A percentile compares a stretch with the other conserved stretches of the same genome.
Evolutionary conservation across 352 stramenopile species (phyloP).

Genomic region (Phytophthora multivora): DNA sequence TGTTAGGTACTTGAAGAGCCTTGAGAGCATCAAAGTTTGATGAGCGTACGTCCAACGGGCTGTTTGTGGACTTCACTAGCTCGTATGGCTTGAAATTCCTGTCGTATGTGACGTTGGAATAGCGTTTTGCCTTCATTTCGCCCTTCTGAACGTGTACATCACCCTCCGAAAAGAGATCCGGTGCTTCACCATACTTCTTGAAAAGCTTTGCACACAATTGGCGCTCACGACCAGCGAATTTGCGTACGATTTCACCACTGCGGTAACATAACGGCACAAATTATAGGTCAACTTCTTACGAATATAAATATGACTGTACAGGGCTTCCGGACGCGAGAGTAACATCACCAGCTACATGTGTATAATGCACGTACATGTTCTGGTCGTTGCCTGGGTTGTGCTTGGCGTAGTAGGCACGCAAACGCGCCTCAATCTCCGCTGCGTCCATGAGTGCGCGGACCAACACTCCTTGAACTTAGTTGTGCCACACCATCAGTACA

Average conservation of each 20-base stretch:
- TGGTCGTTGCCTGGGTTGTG: slow-evolving; percentile 79
- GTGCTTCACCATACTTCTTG: slow-evolving; percentile 79
- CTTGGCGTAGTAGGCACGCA: slow-evolving; percentile 75
- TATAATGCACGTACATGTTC: slow-evolving; percentile 64
- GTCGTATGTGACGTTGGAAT: slow-evolving; percentile 37
- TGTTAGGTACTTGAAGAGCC: slow-evolving; percentile 40
- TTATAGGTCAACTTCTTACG: slow-evolving; percentile 3
- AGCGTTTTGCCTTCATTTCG: neutral
- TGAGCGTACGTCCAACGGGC: slow-evolving; percentile 57
- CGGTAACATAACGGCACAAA: neutral
- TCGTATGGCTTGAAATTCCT: slow-evolving; percentile 36
- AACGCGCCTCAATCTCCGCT: slow-evolving; percentile 29
- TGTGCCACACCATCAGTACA: slow-evolving; percentile 3
- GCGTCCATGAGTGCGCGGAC: slow-evolving; percentile 33
- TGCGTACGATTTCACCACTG: slow-evolving; percentile 74
- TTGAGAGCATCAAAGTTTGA: slow-evolving; percentile 55
- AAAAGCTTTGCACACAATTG: slow-evolving; percentile 70
- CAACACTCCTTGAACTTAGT: slow-evolving; percentile 29
- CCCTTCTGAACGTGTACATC: neutral
- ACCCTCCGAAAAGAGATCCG: slow-evolving; percentile 29
- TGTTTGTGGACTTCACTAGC: slow-evolving; percentile 11
- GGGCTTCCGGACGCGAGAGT: neutral
- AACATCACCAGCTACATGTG: neutral
- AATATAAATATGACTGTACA: neutral
- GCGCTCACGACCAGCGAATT: slow-evolving; percentile 66